Evolutionary conservation across 441 rosid genomes (phyloP), one percentile per base, ranked within the genome.

Genomic region (Populus hybrid): DNA sequence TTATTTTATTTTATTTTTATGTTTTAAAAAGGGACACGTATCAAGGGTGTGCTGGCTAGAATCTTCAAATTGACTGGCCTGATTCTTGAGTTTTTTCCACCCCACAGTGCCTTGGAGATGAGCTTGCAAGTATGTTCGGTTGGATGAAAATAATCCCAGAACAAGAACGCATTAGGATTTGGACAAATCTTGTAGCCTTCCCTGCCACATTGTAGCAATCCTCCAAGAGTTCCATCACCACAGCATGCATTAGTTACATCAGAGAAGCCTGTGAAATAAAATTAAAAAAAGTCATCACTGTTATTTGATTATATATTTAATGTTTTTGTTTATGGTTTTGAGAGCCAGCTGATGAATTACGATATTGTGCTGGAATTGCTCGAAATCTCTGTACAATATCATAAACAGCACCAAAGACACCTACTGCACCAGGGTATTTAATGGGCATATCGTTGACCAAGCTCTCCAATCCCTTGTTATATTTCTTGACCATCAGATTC

Each of bases 121-220:
- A 88, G 90, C 11, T 80, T 79, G 82, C 85, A 85, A 74, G 93
- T 46, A 8, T 73, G 88, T 69, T 91, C 89, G 1, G 91, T 80
- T 1, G 91, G 95, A 84, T 89, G 95, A 59, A 89, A 91, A 74
- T 83, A 87, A 78, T 93, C 97, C 95, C 95, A 87, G 63, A 89
- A 93, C 77, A 93, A 32, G 75, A 73, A 89, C 73, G 30, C 61
- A 0, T 84, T 73, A 8, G 91, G 85, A 50, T 87, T 87, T 24
- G 34, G 32, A 78, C 97, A 91, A 20, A 84, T 75, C 78, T 84
- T 85, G 83, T 88, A 91, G 0, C 93, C 92, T 72, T 88, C 82
- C 73, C 30, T 85, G 69, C 97, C 95, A 76, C 95, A 89, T 38
- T 90, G 91, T 46, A 82, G 8, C 77, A 78, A n/a, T 74, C 94